Base-by-base conservation (phyloP, 495 filamentous ascomycete genomes). In the Penicillium taxi region DNA sequence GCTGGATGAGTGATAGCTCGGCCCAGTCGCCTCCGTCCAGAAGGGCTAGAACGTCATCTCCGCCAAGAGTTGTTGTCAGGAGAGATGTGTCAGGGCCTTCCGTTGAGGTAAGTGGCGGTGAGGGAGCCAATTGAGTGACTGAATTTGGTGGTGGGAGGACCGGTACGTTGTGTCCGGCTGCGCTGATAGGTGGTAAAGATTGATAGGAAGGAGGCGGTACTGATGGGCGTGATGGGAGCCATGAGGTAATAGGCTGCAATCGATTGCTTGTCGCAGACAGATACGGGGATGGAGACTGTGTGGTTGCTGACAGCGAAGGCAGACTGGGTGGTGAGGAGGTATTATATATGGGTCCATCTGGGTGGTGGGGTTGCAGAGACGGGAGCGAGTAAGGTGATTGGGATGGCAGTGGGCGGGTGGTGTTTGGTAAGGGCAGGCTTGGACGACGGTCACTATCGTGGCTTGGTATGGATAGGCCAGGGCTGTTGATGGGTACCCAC, bases 11-110 rank as follows among this genome's bases (percentile, higher is more conserved):
- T 4, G 55, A 49, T 25, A 61, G 36, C 20, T 69, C 61, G 5
- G 59, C 46, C 43, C 58, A 56, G n/a, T 70, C 65, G 14, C 61
- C 54, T 8, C 68, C 70, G 29, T 66, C 66, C 12, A 71, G 45
- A 47, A 72, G 70, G 5, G 61, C 63, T 13, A 70, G 42, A 6
- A 73, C 55, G 27, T 71, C 69, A 21, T 72, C 70, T 2, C 67
- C 63, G 5, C 68, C 59, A 9, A 69, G 54, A 30, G 64, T 67
- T 2, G 53, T 59, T 5, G 59, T 55, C 44, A 56, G 55, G 11
- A 64, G 17, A 27, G 43, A 47, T 23, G 53, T 46, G 26, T 59
- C 48, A 11, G 55, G 46, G 6, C 42, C 38, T 6, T 63, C 54
- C 19, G 56, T 58, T 9, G 57, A 56, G 5, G 60, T 64, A 34